A percentile compares a stretch with the other conserved stretches of the same genome.
Evolutionary conservation across 2,329 filamentous ascomycete genomes (phyloP).

Genomic region (Fusarium concolor): DNA sequence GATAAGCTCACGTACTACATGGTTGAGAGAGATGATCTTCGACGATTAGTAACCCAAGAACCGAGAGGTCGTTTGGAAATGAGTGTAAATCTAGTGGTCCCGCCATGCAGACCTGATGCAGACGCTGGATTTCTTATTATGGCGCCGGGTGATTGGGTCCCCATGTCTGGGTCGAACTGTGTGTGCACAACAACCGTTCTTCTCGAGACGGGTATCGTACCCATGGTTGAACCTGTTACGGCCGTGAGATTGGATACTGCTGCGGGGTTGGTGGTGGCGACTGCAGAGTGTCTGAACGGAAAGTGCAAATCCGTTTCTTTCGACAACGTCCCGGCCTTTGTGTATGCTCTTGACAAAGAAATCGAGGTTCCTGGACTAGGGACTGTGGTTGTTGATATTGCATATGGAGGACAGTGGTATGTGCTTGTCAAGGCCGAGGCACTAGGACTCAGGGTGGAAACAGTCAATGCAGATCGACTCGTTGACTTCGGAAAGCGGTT

Average conservation of each 20-base stretch:
- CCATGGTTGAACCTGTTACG: slow-evolving; percentile 53
- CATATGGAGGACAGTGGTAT: slow-evolving; percentile 24
- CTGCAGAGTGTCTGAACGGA: slow-evolving; percentile 16
- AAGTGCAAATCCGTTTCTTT: slow-evolving; percentile 26
- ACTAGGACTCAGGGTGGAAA: slow-evolving; percentile 15
- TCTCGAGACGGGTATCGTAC: slow-evolving; percentile 58
- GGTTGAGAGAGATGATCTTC: slow-evolving; percentile 54
- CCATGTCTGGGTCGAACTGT: slow-evolving; percentile 56
- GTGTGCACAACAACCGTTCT: slow-evolving; percentile 58
- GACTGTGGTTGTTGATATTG: slow-evolving; percentile 2
- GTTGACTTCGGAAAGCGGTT: slow-evolving; percentile 53
- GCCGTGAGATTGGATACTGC: slow-evolving; percentile 13
- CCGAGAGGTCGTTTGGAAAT: slow-evolving; percentile 12
- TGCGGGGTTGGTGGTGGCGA: slow-evolving; percentile 12
- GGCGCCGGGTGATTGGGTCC: slow-evolving; percentile 35
- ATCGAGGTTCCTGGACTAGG: slow-evolving; percentile 3
- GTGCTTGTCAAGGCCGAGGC: slow-evolving; percentile 20
- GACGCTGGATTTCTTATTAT: slow-evolving; percentile 57
- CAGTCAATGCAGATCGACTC: slow-evolving; percentile 18
- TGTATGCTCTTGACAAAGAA: slow-evolving; percentile 16
- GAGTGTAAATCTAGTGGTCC: slow-evolving; percentile 1
- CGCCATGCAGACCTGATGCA: slow-evolving; percentile 52
- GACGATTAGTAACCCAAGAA: slow-evolving; percentile 2
- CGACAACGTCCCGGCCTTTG: slow-evolving; percentile 16
- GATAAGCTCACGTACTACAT: slow-evolving; percentile 60